Evolutionary conservation across 768 basidiomycete genomes (phyloP), one percentile per base, ranked within the genome.

Genomic region (Boletellus ananiceps): DNA sequence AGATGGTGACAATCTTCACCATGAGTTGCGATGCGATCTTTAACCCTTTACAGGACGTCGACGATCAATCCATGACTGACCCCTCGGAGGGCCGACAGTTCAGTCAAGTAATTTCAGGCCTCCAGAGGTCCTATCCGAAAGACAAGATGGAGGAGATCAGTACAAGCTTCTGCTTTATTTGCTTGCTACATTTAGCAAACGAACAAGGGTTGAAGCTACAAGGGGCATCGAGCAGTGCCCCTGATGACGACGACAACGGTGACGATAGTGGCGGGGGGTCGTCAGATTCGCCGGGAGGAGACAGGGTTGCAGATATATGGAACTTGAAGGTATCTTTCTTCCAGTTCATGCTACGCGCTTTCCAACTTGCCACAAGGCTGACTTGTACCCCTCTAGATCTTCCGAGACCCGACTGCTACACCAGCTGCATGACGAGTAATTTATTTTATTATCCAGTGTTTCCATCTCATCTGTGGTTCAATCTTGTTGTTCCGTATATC

Each of bases 101-200:
- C 66, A 81, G 81, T 48, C 78, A 82, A 47, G 93, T 98, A 55
- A 89, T 98, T 57, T 77, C 83, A 2, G 83, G 83, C 15, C 77
- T 99, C 31, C 83, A 88, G 57, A 76, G 71, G 44, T 81, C 86
- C 6, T 98, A 98, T 67, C 93, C 95, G 0, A 71, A 72, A 50
- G 94, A 97, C 37, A 97, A 95, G 74, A 88, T 98, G 86, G 87
- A 87, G 35, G 96, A 99, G 56, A 96, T 98, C 64, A 96, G 93
- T 66, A 98, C 96, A 14, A 95, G 92, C 56, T 98, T 95, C 82
- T 98, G 95, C 67, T 99, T 98, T 74, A 99, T 98, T 66, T 98
- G 96, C 62, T 73, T 98, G 21, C 73, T 99, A 15, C 96, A 98
- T 72, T 71, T 98, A 38, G 95, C 95, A 15, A 98, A 99, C 64